Evolutionary conservation across 2,329 filamentous ascomycete genomes (phyloP).

Genomic region (Botrytis elliptica): DNA sequence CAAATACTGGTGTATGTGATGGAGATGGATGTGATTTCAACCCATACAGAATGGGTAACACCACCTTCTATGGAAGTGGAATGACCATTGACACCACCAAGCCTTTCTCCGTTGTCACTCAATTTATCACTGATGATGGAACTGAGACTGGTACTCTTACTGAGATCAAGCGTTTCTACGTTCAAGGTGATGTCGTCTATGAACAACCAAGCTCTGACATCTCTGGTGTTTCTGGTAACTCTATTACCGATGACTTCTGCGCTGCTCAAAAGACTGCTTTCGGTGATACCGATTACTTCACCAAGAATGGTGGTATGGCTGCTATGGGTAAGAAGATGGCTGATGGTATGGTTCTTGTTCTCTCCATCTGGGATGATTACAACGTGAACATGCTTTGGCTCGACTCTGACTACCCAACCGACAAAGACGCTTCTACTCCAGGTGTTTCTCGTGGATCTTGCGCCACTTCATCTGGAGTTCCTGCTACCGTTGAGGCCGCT

Average conservation of each 20-base stretch:
- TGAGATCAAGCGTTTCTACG: conserved; percentile 55
- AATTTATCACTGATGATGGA: conserved; percentile 53
- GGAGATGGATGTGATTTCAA: conserved; percentile 61
- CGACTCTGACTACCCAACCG: conserved; percentile 43
- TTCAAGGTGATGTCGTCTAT: conserved; percentile 50
- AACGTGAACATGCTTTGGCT: conserved; percentile 68
- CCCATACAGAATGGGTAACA: conserved; percentile 55
- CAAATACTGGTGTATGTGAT: conserved; percentile 45
- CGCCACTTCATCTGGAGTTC: conserved; percentile 51
- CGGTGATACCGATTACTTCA: conserved; percentile 53
- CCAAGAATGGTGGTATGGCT: conserved; percentile 53
- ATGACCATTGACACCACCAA: conserved; percentile 51
- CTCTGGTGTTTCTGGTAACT: conserved; percentile 48
- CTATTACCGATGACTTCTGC: conserved; percentile 47
- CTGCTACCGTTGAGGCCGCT: conserved; percentile 47
- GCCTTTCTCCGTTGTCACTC: conserved; percentile 57
- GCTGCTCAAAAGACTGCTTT: conserved; percentile 49
- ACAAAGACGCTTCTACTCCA: not conserved
- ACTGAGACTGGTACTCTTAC: conserved; percentile 50
- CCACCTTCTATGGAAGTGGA: conserved; percentile 54
- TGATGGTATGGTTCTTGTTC: conserved; percentile 59
- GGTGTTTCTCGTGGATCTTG: conserved; percentile 50
- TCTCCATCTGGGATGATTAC: conserved; percentile 57
- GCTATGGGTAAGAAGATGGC: conserved; percentile 54
- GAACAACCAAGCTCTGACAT: conserved; percentile 47